A percentile compares a stretch with the other conserved stretches of the same genome.
These are phyloP conservation scores for Evansstolkia leycettana DNA, from an alignment of 495 filamentous ascomycete species.

Conservation along the genomic window DNA sequence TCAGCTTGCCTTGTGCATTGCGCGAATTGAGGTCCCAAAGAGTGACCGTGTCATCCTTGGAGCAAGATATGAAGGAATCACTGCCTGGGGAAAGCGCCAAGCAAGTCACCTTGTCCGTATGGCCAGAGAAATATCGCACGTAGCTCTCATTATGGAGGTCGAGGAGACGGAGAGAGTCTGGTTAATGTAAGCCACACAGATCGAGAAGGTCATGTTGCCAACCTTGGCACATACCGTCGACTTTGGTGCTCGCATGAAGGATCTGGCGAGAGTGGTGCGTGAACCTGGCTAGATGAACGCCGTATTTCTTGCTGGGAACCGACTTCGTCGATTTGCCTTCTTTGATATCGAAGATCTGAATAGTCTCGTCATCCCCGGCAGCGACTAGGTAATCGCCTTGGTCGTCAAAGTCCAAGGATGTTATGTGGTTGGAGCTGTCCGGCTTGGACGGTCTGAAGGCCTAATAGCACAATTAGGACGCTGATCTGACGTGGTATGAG, in stretches of 20 bases:
- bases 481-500: too few relatives aligned
- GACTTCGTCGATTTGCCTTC: constrained; percentile 79
- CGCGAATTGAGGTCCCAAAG: constrained; percentile 73
- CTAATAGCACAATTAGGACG: too few relatives aligned
- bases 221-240: constrained; percentile 47
- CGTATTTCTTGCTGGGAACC: constrained; percentile 84
- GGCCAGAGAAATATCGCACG: constrained; percentile 87
- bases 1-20: constrained; percentile 62
- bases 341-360: constrained; percentile 87
- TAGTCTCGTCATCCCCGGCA: constrained; percentile 79
- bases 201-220: not conserved
- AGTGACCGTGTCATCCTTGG: constrained; percentile 74
- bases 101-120: constrained; percentile 69
- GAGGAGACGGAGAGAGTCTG: constrained; percentile 77
- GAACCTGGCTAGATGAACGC: constrained; percentile 85
- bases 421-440: constrained; percentile 29
- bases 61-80: constrained; percentile 86
- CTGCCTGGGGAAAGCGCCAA: constrained; percentile 51
- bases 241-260: constrained; percentile 90
- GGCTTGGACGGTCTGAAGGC: constrained; percentile 27
- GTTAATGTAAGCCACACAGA: constrained; percentile 1
- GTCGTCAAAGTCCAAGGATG: constrained; percentile 92
- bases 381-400: constrained; percentile 80
- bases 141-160: constrained; percentile 91
- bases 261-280: constrained; percentile 79